Evolutionary conservation across 108 stramenopile species (phyloP).

Genomic region (Ochromonas danica): DNA sequence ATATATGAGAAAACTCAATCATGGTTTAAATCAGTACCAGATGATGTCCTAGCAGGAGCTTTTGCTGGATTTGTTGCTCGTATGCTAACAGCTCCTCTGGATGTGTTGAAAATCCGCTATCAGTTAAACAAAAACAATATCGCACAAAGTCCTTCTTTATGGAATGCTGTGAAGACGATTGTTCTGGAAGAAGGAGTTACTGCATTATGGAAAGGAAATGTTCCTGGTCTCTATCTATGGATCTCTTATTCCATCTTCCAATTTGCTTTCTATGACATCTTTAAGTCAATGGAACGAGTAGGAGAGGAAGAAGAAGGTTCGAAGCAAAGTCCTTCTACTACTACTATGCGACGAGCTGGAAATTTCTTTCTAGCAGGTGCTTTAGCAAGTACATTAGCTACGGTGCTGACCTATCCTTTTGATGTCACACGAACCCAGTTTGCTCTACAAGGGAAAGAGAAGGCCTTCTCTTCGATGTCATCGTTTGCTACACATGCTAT

Average conservation of each 20-base stretch:
- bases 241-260: slow-evolving; percentile 79
- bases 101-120: slow-evolving; percentile 79
- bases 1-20: too few species aligned
- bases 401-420: slow-evolving; percentile 83
- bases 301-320: too few species aligned
- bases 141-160: slow-evolving; percentile 38
- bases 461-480: slow-evolving; percentile 36
- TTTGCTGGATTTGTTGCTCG: slow-evolving; percentile 42
- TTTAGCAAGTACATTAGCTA: slow-evolving; percentile 69
- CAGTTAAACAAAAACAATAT: slow-evolving; percentile 54
- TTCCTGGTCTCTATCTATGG: slow-evolving; percentile 88
- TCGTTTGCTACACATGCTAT: slow-evolving; percentile 66
- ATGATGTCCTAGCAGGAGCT: background rate
- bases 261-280: slow-evolving; percentile 71
- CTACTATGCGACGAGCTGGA: slow-evolving; percentile 8
- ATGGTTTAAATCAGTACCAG: too few species aligned
- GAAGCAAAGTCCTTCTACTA: too few species aligned
- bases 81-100: slow-evolving; percentile 78
- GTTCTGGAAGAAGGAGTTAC: slow-evolving; percentile 70
- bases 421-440: slow-evolving; percentile 84
- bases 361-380: slow-evolving; percentile 74
- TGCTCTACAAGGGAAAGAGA: slow-evolving; percentile 65
- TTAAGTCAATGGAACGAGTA: slow-evolving; percentile 25
- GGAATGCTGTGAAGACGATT: slow-evolving; percentile 51
- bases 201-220: slow-evolving; percentile 77